A percentile compares a stretch with the other conserved stretches of the same genome.
Conservation (phyloP, 495 filamentous ascomycete genomes). For the Talaromyces adpressus region DNA sequence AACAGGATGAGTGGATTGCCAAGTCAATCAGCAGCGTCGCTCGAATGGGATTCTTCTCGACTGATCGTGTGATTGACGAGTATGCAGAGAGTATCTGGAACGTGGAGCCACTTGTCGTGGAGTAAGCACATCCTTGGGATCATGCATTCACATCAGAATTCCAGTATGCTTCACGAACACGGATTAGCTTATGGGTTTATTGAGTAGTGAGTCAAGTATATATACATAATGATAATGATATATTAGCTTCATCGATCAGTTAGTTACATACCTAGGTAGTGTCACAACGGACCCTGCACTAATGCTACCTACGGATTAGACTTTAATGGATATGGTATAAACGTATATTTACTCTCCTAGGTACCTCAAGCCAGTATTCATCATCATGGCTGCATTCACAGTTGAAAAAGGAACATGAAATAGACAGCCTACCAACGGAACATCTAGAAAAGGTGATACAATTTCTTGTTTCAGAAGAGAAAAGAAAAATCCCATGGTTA, state of each 20-base stretch:
- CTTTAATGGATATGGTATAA: too few species aligned
- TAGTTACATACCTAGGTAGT: too few species aligned
- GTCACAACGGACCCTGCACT: too few species aligned
- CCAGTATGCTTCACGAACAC: not conserved
- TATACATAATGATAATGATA: not conserved
- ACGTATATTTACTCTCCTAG: too few species aligned
- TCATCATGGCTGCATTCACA: not conserved
- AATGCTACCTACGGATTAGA: too few species aligned
- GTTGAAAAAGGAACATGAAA: too few species aligned
- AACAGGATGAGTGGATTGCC: constrained; percentile 84
- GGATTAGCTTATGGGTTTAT: not conserved
- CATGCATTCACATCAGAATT: not conserved
- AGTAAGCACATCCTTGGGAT: constrained; percentile 10
- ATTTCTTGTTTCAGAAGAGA: not conserved
- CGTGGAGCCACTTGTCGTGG: constrained; percentile 61
- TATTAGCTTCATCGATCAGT: not conserved
- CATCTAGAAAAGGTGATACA: not conserved
- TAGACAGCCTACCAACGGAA: not conserved
- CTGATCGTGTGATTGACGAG: constrained; percentile 94
- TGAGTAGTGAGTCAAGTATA: not conserved
- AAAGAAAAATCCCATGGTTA: not conserved
- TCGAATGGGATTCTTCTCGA: constrained; percentile 95
- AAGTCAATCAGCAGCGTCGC: constrained; percentile 85
- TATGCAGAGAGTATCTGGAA: constrained; percentile 98
- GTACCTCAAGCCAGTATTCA: not conserved